Conservation (phyloP, 345 rosid species). For the Populus nigra region DNA sequence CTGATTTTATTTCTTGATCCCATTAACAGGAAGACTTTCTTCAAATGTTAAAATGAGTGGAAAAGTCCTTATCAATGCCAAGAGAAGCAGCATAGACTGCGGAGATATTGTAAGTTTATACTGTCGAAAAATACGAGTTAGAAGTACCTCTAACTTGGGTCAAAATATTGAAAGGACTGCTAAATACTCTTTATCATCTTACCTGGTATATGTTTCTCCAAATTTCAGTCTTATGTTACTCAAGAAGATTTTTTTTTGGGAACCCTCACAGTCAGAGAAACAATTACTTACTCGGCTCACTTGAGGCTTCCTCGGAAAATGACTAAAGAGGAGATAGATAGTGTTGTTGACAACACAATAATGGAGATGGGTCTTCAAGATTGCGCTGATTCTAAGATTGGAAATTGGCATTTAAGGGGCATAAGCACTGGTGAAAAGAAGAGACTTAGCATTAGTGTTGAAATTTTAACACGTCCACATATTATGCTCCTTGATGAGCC, state of each 20-base stretch:
- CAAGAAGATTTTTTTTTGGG: slow-evolving; percentile 20
- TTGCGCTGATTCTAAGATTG: slow-evolving; percentile 25
- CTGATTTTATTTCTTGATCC: background rate
- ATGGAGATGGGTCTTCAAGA: slow-evolving; percentile 36
- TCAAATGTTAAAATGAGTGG: slow-evolving; percentile 19
- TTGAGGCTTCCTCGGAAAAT: slow-evolving; percentile 20
- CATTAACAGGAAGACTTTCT: slow-evolving; percentile 23
- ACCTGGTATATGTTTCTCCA: slow-evolving; percentile 3
- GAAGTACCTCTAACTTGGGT: background rate
- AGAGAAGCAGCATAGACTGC: slow-evolving; percentile 3
- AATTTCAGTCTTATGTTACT: slow-evolving; percentile 21
- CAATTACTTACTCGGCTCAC: slow-evolving; percentile 32
- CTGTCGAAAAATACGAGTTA: background rate
- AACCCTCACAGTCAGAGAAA: slow-evolving; percentile 33
- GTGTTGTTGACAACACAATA: slow-evolving; percentile 24
- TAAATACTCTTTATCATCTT: background rate
- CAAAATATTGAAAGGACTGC: background rate
- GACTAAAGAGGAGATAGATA: slow-evolving; percentile 14
- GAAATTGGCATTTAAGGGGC: slow-evolving; percentile 38
- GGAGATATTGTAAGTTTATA: slow-evolving; percentile 25
- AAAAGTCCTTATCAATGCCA: slow-evolving; percentile 20
- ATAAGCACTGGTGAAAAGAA: slow-evolving; percentile 38
- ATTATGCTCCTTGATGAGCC: slow-evolving; percentile 40
- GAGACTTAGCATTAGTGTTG: slow-evolving; percentile 34
- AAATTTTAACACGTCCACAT: slow-evolving; percentile 26